A percentile compares a stretch with the other conserved stretches of the same genome.
phyloP scores from a whole-genome alignment of 2,329 filamentous ascomycete species.

The Cladophialophora bantiana region DNA sequence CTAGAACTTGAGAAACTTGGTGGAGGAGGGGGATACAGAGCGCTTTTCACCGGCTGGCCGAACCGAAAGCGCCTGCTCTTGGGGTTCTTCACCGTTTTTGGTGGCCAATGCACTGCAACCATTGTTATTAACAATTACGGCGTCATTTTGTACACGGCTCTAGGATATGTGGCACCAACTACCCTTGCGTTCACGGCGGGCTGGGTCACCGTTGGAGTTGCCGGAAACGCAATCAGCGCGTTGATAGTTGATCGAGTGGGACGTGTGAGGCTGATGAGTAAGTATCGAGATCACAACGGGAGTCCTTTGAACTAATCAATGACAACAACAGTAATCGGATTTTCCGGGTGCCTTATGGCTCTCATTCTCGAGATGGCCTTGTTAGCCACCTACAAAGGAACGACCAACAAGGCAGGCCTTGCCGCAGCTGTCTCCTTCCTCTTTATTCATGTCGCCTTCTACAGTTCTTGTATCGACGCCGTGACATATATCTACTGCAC shows the following conservation, averaged over 20 bases:
- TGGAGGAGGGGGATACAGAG: not conserved
- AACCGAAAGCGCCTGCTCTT: conserved; percentile 17
- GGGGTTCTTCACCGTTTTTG: conserved; percentile 22
- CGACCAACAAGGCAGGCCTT: conserved; percentile 23
- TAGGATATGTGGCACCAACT: conserved; percentile 18
- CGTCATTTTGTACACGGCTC: conserved; percentile 17
- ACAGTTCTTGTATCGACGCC: conserved; percentile 21
- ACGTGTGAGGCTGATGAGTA: conserved; percentile 38
- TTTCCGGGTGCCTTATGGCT: conserved; percentile 20
- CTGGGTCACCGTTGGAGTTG: conserved; percentile 19
- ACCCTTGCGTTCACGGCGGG: conserved; percentile 16
- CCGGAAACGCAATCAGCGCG: conserved; percentile 16
- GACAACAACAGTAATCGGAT: conserved; percentile 38
- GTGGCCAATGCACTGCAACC: conserved; percentile 16
- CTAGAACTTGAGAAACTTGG: conserved; percentile 15
- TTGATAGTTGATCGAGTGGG: conserved; percentile 31
- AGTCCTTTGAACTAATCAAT: conserved; percentile 48
- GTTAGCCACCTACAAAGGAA: conserved; percentile 20
- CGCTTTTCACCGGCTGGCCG: conserved; percentile 14
- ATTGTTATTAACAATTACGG: conserved; percentile 29
- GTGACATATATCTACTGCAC: conserved; percentile 23
- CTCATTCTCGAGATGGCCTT: conserved; percentile 27
- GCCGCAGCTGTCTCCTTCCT: conserved; percentile 67
- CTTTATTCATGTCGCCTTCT: conserved; percentile 22
- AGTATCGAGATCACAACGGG: not conserved